A percentile compares a stretch with the other conserved stretches of the same genome.
These are phyloP conservation scores for Turritis glabra DNA, from an alignment of 345 rosid genomes.

Conservation along the genomic window DNA sequence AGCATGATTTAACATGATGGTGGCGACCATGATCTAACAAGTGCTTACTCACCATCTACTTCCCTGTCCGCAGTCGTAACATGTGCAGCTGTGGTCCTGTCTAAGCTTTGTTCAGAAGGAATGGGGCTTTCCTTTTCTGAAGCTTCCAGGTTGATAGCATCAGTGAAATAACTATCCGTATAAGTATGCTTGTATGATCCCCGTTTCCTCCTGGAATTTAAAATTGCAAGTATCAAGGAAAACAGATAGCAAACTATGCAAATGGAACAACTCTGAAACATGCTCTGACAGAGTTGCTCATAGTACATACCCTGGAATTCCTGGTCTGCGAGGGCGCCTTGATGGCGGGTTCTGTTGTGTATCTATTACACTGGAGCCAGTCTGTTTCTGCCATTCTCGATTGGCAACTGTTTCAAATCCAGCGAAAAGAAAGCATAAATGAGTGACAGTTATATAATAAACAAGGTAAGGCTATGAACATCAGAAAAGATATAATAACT, in stretches of 20 bases:
- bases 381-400: slow-evolving; percentile 72
- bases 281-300: slow-evolving; percentile 18
- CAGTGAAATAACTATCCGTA: slow-evolving; percentile 34
- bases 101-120: slow-evolving; percentile 32
- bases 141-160: slow-evolving; percentile 42
- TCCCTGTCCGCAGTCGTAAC: slow-evolving; percentile 39
- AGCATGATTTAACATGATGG: slow-evolving; percentile 4
- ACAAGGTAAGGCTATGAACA: slow-evolving; percentile 8
- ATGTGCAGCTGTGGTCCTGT: slow-evolving; percentile 37
- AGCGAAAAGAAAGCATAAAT: slow-evolving; percentile 9
- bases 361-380: slow-evolving; percentile 45
- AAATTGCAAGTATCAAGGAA: slow-evolving; percentile 22
- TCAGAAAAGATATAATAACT: slow-evolving; percentile 34
- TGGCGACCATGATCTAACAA: slow-evolving; percentile 25
- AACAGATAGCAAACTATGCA: not conserved
- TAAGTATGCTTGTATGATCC: slow-evolving; percentile 50
- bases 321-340: slow-evolving; percentile 65
- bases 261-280: slow-evolving; percentile 11
- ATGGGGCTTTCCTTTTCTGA: slow-evolving; percentile 39
- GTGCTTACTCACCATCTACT: slow-evolving; percentile 51
- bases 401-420: slow-evolving; percentile 53
- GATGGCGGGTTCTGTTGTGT: slow-evolving; percentile 41
- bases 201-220: slow-evolving; percentile 46
- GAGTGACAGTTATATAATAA: slow-evolving; percentile 1
- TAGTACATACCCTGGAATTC: slow-evolving; percentile 54